A percentile compares a stretch with the other conserved stretches of the same genome.
Conservation (phyloP, 257 asterid genomes). For the Rauvolfia tetraphylla region DNA sequence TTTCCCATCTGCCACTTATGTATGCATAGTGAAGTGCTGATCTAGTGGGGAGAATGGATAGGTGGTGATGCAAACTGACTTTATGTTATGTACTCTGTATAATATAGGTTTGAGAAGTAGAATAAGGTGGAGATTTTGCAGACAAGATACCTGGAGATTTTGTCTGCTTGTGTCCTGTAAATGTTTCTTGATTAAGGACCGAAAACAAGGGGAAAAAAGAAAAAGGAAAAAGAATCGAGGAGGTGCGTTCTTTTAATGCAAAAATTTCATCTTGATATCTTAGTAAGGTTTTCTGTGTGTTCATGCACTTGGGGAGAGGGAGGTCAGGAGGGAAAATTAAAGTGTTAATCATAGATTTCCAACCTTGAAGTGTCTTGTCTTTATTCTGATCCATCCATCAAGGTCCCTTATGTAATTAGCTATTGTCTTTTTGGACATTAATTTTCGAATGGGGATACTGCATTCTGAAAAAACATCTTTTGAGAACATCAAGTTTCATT, state of each 20-base stretch:
- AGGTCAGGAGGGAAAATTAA: not conserved
- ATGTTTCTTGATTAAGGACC: not conserved
- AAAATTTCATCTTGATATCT: not conserved
- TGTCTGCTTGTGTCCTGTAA: not conserved
- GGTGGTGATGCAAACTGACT: not conserved
- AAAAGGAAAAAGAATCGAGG: not conserved
- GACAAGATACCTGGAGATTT: too few species aligned
- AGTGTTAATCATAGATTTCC: not conserved
- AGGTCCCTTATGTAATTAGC: not conserved
- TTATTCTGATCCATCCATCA: not conserved
- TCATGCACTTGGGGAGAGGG: not conserved
- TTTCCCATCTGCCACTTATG: not conserved
- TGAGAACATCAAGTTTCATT: not conserved
- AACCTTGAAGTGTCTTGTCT: not conserved
- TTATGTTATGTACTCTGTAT: not conserved
- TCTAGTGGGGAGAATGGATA: not conserved
- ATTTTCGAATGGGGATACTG: not conserved
- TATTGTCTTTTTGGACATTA: not conserved
- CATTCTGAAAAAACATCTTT: not conserved
- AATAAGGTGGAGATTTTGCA: not conserved
- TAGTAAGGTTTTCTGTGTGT: not conserved
- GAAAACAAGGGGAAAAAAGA: not conserved
- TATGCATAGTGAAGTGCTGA: not conserved
- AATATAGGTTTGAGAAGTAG: not conserved
- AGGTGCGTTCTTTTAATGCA: not conserved